Evolutionary conservation across 768 basidiomycete genomes (phyloP), one percentile per base, ranked within the genome.

Genomic region (Megacollybia marginata): DNA sequence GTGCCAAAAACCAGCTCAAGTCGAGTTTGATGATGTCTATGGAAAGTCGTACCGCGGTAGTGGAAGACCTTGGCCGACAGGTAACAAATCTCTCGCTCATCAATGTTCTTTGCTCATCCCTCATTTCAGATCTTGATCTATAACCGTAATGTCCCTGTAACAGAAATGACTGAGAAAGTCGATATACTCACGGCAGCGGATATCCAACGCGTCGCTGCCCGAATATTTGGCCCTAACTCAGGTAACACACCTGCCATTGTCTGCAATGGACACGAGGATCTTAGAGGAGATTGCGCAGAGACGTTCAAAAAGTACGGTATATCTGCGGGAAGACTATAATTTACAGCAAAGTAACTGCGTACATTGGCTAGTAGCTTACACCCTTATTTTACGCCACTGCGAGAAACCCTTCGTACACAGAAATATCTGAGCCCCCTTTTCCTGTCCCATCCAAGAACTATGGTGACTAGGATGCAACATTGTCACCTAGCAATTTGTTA

Each of bases 1-100:
- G 95, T 51, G 94, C 95, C 35, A 93, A 93, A 73, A 97, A 97
- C 61, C 94, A 97, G 73, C 80, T 98, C 54, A 92, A 92, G 65
- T 88, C 85, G 19, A 86, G 83, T 45, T 68, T 98, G 54, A 88
- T 92, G 72, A 98, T 98, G 95, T 89, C 92, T 2, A 67, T 97
- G 42, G 93, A 96, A 68, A 92, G 88, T 59, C 71, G 88, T 32
- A 77, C 87, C 12, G 78, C 92, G 5, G 86, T 85, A 59, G 89
- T 93, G 9, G 89, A 92, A 61, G 90, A 96, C 64, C 75, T 96
- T 6, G 94, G 94, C 33, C 77, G 95, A 51, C 94, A 96, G 79
- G 85, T 84, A 57, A 20, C 5, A 19, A 44, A 49, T 46, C n/a
- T 44, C 46, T 13, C 46, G 16, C 44, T 47, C 45, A 38, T 47